These are phyloP conservation scores for Phytomonas francai DNA, from an alignment of 208 protist genomes.

Conservation along the genomic window DNA sequence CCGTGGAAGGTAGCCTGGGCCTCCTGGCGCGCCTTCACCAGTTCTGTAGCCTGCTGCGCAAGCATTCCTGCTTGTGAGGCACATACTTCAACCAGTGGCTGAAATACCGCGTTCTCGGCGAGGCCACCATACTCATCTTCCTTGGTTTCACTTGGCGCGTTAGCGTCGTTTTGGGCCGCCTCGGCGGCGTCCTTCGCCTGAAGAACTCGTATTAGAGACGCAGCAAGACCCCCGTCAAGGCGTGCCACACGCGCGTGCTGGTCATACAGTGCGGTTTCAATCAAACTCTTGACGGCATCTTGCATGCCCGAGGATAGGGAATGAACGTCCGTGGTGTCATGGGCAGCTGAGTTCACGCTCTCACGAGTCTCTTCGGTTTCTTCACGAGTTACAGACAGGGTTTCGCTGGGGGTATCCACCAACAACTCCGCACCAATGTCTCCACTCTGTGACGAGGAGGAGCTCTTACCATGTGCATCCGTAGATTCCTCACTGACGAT, in stretches of 20 bases:
- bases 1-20: neutral
- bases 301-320: constrained; percentile 10
- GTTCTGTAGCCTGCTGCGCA: constrained; percentile 12
- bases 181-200: neutral
- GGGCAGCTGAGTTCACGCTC: neutral
- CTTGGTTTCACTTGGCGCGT: too few species aligned
- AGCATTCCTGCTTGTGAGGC: constrained; percentile 26
- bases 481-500: neutral
- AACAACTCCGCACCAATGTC: neutral
- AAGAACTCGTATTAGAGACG: constrained; percentile 18
- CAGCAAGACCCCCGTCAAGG: constrained; percentile 17
- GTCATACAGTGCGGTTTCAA: constrained; percentile 19
- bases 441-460: neutral
- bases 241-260: constrained; percentile 15
- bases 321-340: neutral
- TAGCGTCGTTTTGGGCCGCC: too few species aligned
- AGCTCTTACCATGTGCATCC: neutral
- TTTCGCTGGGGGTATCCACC: neutral
- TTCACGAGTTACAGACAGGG: neutral
- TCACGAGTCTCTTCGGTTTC: neutral
- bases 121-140: constrained; percentile 8
- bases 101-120: constrained; percentile 14
- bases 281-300: constrained; percentile 17
- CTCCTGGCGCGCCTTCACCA: neutral
- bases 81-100: constrained; percentile 31